Base-by-base conservation (phyloP, 2,329 filamentous ascomycete species). In the Magnaporthiopsis rhizophila region DNA sequence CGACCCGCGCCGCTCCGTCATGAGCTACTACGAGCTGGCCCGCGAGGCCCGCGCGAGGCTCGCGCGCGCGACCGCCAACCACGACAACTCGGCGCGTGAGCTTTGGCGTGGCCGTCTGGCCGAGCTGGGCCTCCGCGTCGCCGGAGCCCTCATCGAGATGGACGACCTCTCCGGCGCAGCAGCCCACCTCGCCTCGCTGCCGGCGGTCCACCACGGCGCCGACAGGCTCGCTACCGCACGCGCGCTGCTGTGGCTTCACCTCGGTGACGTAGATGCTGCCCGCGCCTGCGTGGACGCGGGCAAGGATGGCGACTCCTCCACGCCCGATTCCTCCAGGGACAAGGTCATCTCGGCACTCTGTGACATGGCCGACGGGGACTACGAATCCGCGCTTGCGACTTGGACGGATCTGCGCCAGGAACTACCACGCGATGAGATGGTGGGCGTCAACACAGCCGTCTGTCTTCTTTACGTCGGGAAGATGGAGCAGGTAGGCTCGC, bases 1-100 rank as follows among this genome's bases (percentile, higher is more conserved):
- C 4, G 95, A 99, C 75, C 86, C 88, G 62, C 83, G 94, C 5
- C 84, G 93, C 66, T 90, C 91, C 3, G 88, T 99, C 65, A 94
- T 95, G 82, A 90, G 90, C 59, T 91, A 96, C 73, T 96, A 97
- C 73, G 92, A 97, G 67, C 82, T 98, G 2, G 92, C 89, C 0
- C 78, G 90, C 11, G 92, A 96, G 74, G 91, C 91, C 2, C 82
- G 92, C 24, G 78, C 80, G 2, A 82, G 83, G 65, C 79, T 91
- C 6, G 76, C 78, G 24, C 79, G 77, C 38, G 81, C 85, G 0
- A 72, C 70, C 6, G 71, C 69, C 13, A 71, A 68, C 38, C 78
- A 80, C 56, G 81, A 83, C 12, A 80, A 83, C 62, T 80, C 86
- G 0, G 84, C 85, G 28, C 78, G 81, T 21, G 79, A 82, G 67